phyloP scores from a whole-genome alignment of 129 eudicot species.

The Tanacetum coccineum region DNA sequence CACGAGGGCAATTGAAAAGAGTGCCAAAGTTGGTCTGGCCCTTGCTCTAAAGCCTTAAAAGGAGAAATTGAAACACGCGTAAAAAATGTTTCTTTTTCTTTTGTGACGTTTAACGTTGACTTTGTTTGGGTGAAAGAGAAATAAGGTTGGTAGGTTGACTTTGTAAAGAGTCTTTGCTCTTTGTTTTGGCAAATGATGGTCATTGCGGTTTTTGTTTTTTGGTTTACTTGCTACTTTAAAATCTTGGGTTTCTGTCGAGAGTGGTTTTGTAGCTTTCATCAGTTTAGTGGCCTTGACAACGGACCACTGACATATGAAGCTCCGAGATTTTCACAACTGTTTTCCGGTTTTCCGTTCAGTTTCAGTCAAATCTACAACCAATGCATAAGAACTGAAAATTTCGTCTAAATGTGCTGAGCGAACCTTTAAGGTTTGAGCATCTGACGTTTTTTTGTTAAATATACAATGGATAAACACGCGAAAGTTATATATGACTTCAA shows the following conservation, averaged over 20 bases:
- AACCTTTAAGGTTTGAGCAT: no score
- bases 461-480: no score
- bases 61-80: not conserved
- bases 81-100: not conserved
- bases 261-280: not conserved
- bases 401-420: no score
- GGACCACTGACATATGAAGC: not conserved
- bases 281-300: not conserved
- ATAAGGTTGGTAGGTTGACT: conserved; percentile 28
- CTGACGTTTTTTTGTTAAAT: no score
- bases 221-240: conserved; percentile 11
- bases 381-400: no score
- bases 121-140: conserved; percentile 28
- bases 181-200: not conserved
- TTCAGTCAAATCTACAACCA: no score
- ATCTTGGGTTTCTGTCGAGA: not conserved
- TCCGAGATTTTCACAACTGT: no score
- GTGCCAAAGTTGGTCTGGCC: conserved; percentile 81
- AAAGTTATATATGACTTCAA: no score
- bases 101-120: not conserved
- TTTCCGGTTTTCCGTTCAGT: no score
- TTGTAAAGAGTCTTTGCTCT: not conserved
- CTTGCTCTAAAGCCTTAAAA: conserved; percentile 72
- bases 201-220: not conserved
- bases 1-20: conserved; percentile 73